phyloP scores from a whole-genome alignment of 208 protist species.

The Endotrypanum monterogeii region DNA sequence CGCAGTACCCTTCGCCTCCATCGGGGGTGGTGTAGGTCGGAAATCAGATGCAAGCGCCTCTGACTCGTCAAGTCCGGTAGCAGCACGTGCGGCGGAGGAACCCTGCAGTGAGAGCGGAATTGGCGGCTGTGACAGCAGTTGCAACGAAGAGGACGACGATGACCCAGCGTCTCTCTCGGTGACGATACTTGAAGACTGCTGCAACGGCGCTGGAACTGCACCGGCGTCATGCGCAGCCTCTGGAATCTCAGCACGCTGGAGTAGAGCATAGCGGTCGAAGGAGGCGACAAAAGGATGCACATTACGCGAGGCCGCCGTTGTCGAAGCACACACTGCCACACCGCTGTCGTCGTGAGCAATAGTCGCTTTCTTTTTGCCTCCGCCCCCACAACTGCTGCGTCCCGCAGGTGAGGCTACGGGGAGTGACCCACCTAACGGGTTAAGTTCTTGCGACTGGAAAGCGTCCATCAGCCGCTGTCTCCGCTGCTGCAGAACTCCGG shows the following conservation, averaged over 20 bases:
- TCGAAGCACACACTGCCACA: not conserved
- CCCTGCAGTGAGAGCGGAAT: not conserved
- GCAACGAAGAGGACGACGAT: not conserved
- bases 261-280: constrained; percentile 32
- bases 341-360: not conserved
- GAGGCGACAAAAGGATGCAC: constrained; percentile 25
- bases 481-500: constrained; percentile 25
- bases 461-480: constrained; percentile 21
- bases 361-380: not conserved
- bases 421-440: not conserved
- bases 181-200: not conserved
- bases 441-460: not conserved
- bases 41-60: not conserved
- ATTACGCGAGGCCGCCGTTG: not conserved
- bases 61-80: not conserved
- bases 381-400: not conserved
- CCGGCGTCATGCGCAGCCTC: not conserved
- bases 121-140: not conserved
- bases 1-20: not conserved
- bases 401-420: not conserved
- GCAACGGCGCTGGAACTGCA: not conserved
- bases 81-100: not conserved
- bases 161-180: not conserved
- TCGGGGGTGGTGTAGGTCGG: not conserved
- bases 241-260: not conserved